Percentiles rank a stretch among this genome's conserved stretches.
Evolutionary conservation across 148 eudicot species (phyloP).

Genomic region (Diospyros lotus): DNA sequence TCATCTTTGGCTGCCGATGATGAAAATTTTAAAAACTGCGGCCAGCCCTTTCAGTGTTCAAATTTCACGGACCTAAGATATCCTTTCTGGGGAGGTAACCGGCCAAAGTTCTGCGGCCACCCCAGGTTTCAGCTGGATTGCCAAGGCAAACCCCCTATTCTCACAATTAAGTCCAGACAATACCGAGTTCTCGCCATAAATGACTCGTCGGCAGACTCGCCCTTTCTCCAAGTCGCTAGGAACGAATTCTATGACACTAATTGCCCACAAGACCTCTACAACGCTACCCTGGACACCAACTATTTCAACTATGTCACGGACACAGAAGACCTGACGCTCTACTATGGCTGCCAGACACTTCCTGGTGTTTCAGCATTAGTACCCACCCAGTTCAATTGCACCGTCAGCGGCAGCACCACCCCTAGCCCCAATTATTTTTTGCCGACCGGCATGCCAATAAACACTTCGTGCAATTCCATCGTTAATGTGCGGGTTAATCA

Average conservation of each 20-base stretch:
- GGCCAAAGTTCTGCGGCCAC: constrained; percentile 42
- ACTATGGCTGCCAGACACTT: constrained; percentile 30
- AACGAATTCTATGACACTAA: constrained; percentile 18
- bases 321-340: constrained; percentile 29
- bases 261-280: constrained; percentile 21
- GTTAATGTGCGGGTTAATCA: constrained; percentile 23
- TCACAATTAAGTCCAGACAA: constrained; percentile 15
- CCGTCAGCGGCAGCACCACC: neutral
- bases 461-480: neutral
- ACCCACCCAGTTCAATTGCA: constrained; percentile 3
- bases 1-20: constrained; percentile 20
- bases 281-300: constrained; percentile 24
- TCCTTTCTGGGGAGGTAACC: constrained; percentile 44
- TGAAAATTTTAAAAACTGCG: constrained; percentile 26
- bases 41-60: constrained; percentile 29
- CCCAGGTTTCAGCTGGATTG: constrained; percentile 43
- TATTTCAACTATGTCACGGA: constrained; percentile 16
- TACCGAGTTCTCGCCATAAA: constrained; percentile 29
- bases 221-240: constrained; percentile 26
- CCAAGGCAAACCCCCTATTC: constrained; percentile 10
- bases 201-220: neutral
- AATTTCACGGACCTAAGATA: constrained; percentile 20
- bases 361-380: accelerated
- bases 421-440: neutral
- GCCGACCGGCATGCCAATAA: neutral